Percentiles rank a stretch among this genome's conserved stretches.
Conservation (phyloP, 2,329 filamentous ascomycete genomes). For the Ophiostoma fasciatum region DNA sequence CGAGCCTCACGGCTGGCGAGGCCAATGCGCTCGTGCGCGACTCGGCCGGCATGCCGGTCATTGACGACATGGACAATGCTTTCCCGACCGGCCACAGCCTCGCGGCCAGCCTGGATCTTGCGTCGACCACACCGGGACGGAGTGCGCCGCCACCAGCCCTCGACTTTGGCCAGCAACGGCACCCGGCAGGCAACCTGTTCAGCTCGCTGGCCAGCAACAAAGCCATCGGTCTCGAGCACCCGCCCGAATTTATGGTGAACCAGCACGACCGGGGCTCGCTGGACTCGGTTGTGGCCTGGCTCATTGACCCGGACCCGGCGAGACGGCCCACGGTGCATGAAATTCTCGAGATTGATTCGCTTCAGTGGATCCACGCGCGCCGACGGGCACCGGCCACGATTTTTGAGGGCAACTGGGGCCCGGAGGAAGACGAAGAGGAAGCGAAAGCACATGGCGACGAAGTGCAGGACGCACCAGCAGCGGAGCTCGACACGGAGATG, state of each 20-base stretch:
- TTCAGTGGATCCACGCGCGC: constrained; percentile 65
- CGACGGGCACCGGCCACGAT: constrained; percentile 82
- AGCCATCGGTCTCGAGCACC: constrained; percentile 35
- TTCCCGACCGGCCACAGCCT: constrained; percentile 2
- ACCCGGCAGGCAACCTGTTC: constrained; percentile 26
- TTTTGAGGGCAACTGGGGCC: constrained; percentile 92
- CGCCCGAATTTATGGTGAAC: constrained; percentile 84
- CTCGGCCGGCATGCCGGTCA: constrained; percentile 53
- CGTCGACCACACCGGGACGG: constrained; percentile 4
- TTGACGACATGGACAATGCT: constrained; percentile 16
- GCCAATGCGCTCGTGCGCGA: constrained; percentile 59
- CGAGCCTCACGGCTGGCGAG: constrained; percentile 70
- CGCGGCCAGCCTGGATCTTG: constrained; percentile 7
- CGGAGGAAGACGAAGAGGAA: constrained; percentile 31
- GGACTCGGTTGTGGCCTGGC: constrained; percentile 71
- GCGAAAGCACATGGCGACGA: too few relatives aligned
- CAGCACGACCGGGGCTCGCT: constrained; percentile 57
- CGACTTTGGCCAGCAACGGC: constrained; percentile 3
- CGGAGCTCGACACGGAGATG: constrained; percentile 40
- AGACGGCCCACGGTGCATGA: constrained; percentile 62
- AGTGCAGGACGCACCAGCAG: constrained; percentile 12
- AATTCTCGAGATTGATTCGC: constrained; percentile 55
- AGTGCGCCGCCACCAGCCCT: neutral
- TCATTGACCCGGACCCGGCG: constrained; percentile 64
- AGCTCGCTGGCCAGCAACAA: constrained; percentile 31